Conservation (phyloP, 306 rosid species). For the Senna tora region DNA sequence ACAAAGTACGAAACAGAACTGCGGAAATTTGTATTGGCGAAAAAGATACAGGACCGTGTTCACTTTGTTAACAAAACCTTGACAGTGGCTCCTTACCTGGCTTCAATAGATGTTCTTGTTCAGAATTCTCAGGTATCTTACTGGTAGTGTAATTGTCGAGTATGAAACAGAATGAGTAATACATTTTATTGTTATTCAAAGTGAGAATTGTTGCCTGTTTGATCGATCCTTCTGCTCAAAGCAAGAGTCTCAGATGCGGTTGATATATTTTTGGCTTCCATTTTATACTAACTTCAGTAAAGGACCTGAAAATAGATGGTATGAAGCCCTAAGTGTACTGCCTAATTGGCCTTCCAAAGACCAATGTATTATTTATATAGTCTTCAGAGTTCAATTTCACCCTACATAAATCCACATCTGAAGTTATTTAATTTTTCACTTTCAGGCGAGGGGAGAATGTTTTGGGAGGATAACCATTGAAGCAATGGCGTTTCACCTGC, state of each 20-base stretch:
- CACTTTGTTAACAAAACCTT: slow-evolving; percentile 92
- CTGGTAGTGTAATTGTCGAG: background rate
- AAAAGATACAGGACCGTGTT: slow-evolving; percentile 71
- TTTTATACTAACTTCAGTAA: background rate
- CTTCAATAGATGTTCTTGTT: slow-evolving; percentile 90
- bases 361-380: slow-evolving; percentile 4
- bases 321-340: slow-evolving; percentile 8
- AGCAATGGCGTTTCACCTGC: slow-evolving; percentile 89
- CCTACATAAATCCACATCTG: background rate
- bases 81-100: slow-evolving; percentile 86
- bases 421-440: slow-evolving; percentile 20
- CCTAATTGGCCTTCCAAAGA: background rate
- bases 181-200: slow-evolving; percentile 19
- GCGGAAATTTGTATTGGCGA: slow-evolving; percentile 68
- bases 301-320: background rate
- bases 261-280: slow-evolving; percentile 7
- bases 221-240: slow-evolving; percentile 8
- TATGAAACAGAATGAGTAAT: slow-evolving; percentile 17
- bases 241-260: background rate
- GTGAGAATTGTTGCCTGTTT: background rate
- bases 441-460: slow-evolving; percentile 79
- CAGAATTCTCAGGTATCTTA: slow-evolving; percentile 91
- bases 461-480: slow-evolving; percentile 89
- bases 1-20: slow-evolving; percentile 78
- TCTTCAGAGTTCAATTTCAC: slow-evolving; percentile 10